Conservation (phyloP, 192 early-diverging fungal genomes). For the Umbelopsis sp. region DNA sequence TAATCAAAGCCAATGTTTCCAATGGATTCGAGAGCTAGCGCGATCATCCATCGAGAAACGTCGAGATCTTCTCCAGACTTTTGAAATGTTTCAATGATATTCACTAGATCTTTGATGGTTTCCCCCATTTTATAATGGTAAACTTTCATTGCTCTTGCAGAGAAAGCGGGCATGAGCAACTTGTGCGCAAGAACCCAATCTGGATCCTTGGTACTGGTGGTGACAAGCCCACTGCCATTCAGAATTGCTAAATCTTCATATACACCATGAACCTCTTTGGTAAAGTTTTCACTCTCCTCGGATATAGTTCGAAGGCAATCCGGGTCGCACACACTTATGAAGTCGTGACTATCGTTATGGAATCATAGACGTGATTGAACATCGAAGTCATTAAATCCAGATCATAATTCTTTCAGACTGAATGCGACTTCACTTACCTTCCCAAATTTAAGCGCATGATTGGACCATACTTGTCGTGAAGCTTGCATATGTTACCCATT, state of each 20-base stretch:
- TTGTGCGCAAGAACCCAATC: constrained; percentile 62
- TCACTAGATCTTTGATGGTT: constrained; percentile 31
- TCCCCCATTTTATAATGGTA: constrained; percentile 47
- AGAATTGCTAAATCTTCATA: constrained; percentile 29
- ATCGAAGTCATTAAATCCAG: too few species aligned
- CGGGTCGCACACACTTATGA: constrained; percentile 48
- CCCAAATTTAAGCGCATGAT: constrained; percentile 30
- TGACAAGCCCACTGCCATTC: constrained; percentile 52
- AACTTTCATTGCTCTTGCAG: constrained; percentile 29
- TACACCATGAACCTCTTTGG: constrained; percentile 43
- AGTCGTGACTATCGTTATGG: background rate
- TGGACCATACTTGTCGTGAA: constrained; percentile 39
- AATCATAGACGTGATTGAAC: too few species aligned
- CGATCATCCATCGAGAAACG: constrained; percentile 53
- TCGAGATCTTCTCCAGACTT: constrained; percentile 33
- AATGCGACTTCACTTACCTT: background rate
- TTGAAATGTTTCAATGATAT: constrained; percentile 36
- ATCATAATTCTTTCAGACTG: too few species aligned
- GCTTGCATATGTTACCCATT: background rate
- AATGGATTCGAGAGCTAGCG: constrained; percentile 59
- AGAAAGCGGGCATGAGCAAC: constrained; percentile 63
- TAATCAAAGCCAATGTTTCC: constrained; percentile 59
- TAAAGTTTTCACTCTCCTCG: constrained; percentile 57
- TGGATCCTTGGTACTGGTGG: constrained; percentile 46
- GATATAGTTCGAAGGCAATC: constrained; percentile 31